Evolutionary conservation across 1,284 basidiomycete species (phyloP), one percentile per base, ranked within the genome.

Genomic region (Laetiporus sulphureus): DNA sequence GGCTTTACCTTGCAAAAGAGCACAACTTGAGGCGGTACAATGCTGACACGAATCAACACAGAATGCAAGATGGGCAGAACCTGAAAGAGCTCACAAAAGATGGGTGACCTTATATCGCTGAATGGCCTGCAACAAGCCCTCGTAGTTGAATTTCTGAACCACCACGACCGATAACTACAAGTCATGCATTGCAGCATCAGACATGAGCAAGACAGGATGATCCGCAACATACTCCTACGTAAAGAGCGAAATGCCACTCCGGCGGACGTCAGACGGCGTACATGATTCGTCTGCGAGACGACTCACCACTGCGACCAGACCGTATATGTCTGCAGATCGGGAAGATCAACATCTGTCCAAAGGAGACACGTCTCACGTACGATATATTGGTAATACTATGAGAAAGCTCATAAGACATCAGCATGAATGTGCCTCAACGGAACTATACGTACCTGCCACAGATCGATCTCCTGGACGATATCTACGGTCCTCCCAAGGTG

Each of bases 91-190:
- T 46, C 54, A 83, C 83, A 74, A 61, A 20, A 86, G 62, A 52
- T 83, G 76, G 4, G 73, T 79, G 50, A 87, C 78, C 15, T 69
- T 69, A 62, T 84, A 76, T 25, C 67, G 71, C 40, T 77, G 68
- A 41, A 91, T 79, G 55, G 77, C 82, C 16, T 75, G 66, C 32
- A 88, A 68, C 64, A 85, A 81, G 13, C 67, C 67, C 15, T 68
- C 64, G 38, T 83, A 77, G 40, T 73, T 78, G 59, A 89, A 91
- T 53, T 74, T 83, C 1, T 79, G 73, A 4, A 85, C 60, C 2
- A 88, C 69, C n/a, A 91, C 83, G 13, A 84, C 40, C 1, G 44
- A 43, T 42, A 46, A 44, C 52, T 53, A 27, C n/a, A n/a, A n/a
- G n/a, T 5, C 11, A 22, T 27, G 11, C 2, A 25, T 30, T 3